Base-by-base conservation (phyloP, 169 alveolate genomes). In the Plasmodium ovale region DNA sequence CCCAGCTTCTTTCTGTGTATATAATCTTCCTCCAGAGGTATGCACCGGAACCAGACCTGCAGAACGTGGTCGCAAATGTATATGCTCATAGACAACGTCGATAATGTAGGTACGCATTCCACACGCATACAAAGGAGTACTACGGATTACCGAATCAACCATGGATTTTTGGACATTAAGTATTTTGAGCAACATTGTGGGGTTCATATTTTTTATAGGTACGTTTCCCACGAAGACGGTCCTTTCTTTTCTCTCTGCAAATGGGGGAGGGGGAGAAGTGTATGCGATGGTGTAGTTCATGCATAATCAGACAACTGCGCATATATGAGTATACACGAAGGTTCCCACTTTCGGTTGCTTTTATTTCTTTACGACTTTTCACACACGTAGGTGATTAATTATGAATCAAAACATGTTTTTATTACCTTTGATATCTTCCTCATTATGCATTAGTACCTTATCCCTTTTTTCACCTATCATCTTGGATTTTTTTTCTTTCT, bases 201-300 rank as follows among this genome's bases (percentile, higher is more conserved):
- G 21, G 21, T 14, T 31, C 44, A 74, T 47, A 51, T 58, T 35
- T 33, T 60, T 74, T 16, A 74, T 4, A 12, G 88, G 88, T 1
- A 74, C 3, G 29, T 74, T 74, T 4, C 88, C 88, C n/a, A 74
- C 65, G 23, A 74, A 74, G 16, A 74, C 73, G n/a, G 88, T 60
- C 31, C 88, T 31, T 51, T 74, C 53, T 12, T 31, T 65, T 74
- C 25, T 59, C 5, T 74, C 88, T 44, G 37, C 14, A 27, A 39
- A 33, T 33, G 19, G 16, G 1, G 19, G 16, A 35, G 37, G 0
- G 1, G 56, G 21, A 39, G 54, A 54, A 72, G 54, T 53, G 54
- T 27, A 53, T 31, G 33, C 29, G 54, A 54, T n/a, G n/a, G n/a
- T n/a, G n/a, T n/a, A n/a, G n/a, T n/a, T n/a, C n/a, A 53, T 35